Evolutionary conservation across 2,329 filamentous ascomycete species (phyloP), one percentile per base, ranked within the genome.

Genomic region (Fragosphaeria purpurea): DNA sequence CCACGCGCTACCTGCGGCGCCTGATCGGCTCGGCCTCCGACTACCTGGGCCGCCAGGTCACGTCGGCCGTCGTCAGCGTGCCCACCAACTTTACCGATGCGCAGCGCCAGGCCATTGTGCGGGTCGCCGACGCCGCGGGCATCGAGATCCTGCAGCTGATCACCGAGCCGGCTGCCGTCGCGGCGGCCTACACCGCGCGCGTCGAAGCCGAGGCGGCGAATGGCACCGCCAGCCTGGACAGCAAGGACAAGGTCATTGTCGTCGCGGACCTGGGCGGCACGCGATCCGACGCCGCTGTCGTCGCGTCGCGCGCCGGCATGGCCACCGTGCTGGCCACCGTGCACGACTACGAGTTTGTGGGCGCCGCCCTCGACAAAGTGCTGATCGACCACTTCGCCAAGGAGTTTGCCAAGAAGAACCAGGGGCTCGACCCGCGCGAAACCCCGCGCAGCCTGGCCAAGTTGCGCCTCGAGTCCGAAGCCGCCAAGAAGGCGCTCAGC

Each of bases 381-480:
- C 77, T 98, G 53, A 86, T 95, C 66, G 91, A 98, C 66, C 85
- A 96, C 75, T 96, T 97, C 61, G 86, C 91, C 60, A 98, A 98
- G 77, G 93, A 98, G 70, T 98, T 98, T 72, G 79, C 93, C 64
- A 97, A 98, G 80, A 95, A 95, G 78, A 81, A 97, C 79, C 85
- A 83, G 72, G 70, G 68, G 38, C 80, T 80, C 52, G 93, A 97
- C 68, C 93, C 93, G 30, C 80, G 90, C 59, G 78, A 83, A 63
- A 88, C 93, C 65, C 76, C 83, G 50, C 83, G 83, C 61, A 85
- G 86, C 61, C 72, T 96, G 60, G 90, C 93, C 55, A 98, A 97
- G 78, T 75, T 98, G 58, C 91, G 88, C 70, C 77, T 89, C 45
- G 93, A 97, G 74, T 80, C 88, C 57, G 93, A 98, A 72, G 79